Evolutionary conservation across 192 early-diverging fungal genomes (phyloP), one percentile per base, ranked within the genome.

Genomic region (Entophlyctis luteolus): DNA sequence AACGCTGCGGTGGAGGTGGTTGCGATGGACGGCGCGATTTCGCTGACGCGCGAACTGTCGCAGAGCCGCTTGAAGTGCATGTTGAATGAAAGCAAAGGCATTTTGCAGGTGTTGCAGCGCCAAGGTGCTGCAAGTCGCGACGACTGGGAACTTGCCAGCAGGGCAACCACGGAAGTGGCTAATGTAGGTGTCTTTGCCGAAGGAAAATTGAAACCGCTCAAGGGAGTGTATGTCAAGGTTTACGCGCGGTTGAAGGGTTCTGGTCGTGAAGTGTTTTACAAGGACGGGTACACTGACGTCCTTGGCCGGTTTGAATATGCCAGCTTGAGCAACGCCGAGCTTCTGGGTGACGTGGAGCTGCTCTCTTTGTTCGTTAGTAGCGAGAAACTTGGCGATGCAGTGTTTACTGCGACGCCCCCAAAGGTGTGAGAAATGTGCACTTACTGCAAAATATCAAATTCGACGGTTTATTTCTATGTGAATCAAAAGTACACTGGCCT

Each of bases 391-490:
- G 63, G 63, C 3, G 63, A 66, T 54, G 63, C 52, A 16, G 63
- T 66, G 16, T 55, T 54, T 2, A 66, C 63, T 2, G 63, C 52
- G 20, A 52, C 37, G 33, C 50, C 63, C 23, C 63, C 63, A 5
- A 66, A 66, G 55, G 63, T 66, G 2, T 62, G 55, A 57, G 55
- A n/a, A n/a, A n/a, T n/a, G n/a, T n/a, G n/a, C n/a, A n/a, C n/a
- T n/a, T n/a, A n/a, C n/a, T n/a, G n/a, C n/a, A n/a, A n/a, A n/a
- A n/a, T n/a, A n/a, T n/a, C n/a, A n/a, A n/a, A n/a, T n/a, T n/a
- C n/a, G n/a, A n/a, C n/a, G n/a, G n/a, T n/a, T n/a, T n/a, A n/a
- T n/a, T n/a, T n/a, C n/a, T n/a, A n/a, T n/a, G n/a, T n/a, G n/a
- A n/a, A n/a, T n/a, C n/a, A n/a, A n/a, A n/a, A n/a, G n/a, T n/a